phyloP scores from a whole-genome alignment of 2,329 filamentous ascomycete species.

The Beauveria australis region DNA sequence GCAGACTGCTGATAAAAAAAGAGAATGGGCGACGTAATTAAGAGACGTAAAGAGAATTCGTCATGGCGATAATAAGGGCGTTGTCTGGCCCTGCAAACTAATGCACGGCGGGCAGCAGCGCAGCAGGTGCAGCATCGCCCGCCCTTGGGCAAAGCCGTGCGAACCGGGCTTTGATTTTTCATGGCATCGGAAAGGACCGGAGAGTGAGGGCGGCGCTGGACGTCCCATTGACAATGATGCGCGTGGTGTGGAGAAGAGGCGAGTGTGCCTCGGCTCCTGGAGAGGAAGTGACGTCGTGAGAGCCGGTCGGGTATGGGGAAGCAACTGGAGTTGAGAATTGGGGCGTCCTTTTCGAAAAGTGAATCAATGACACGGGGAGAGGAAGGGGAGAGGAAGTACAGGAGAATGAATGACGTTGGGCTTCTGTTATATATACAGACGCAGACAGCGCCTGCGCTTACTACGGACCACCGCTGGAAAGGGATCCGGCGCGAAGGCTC shows the following conservation, averaged over 20 bases:
- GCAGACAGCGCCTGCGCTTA: constrained; percentile 1
- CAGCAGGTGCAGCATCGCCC: background rate
- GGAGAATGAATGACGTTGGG: background rate
- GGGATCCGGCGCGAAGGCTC: too few relatives aligned
- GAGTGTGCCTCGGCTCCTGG: constrained; percentile 11
- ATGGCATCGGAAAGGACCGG: constrained; percentile 8
- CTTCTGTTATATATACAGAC: background rate
- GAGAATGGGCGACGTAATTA: constrained; percentile 6
- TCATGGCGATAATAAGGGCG: background rate
- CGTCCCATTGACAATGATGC: background rate
- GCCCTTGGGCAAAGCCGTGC: background rate
- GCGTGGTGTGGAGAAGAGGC: background rate
- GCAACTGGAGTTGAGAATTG: background rate
- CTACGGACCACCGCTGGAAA: background rate
- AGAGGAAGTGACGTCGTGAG: background rate
- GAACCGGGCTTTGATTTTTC: background rate
- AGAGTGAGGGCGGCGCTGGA: background rate
- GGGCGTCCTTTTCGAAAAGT: background rate
- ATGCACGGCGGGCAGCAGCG: background rate
- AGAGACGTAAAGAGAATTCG: background rate
- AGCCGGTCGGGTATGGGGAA: constrained; percentile 4
- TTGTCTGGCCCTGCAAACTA: background rate
- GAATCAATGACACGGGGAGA: too few relatives aligned
- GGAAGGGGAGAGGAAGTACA: background rate
- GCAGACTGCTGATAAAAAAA: background rate